phyloP scores from a whole-genome alignment of 352 stramenopile species.

The Phytophthora fragariaefolia region DNA sequence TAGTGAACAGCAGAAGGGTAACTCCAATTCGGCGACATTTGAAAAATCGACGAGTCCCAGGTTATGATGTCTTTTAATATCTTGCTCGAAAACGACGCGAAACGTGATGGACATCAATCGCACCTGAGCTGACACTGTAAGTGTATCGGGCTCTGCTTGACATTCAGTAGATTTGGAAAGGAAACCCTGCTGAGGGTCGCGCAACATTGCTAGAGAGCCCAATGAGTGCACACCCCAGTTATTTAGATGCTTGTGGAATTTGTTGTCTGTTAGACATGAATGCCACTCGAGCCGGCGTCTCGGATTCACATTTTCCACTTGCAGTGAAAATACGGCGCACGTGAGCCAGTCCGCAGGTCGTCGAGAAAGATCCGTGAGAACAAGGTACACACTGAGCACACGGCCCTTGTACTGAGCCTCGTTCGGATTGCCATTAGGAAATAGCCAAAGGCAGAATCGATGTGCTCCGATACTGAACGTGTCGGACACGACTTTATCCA shows the following conservation, averaged over 20 bases:
- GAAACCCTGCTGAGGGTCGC: slow-evolving; percentile 61
- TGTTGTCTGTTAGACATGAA: slow-evolving; percentile 84
- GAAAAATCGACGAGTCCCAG: slow-evolving; percentile 68
- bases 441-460: slow-evolving; percentile 83
- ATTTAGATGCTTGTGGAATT: slow-evolving; percentile 76
- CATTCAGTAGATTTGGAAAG: slow-evolving; percentile 26
- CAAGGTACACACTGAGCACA: slow-evolving; percentile 81
- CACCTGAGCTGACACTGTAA: slow-evolving; percentile 72
- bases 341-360: slow-evolving; percentile 73
- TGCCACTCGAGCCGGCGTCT: slow-evolving; percentile 75
- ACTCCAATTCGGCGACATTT: slow-evolving; percentile 48
- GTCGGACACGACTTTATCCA: slow-evolving; percentile 81
- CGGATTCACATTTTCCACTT: slow-evolving; percentile 59
- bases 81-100: slow-evolving; percentile 64
- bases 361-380: slow-evolving; percentile 72
- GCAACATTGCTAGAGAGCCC: slow-evolving; percentile 59
- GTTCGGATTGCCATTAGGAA: slow-evolving; percentile 83
- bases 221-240: slow-evolving; percentile 88
- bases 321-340: slow-evolving; percentile 79
- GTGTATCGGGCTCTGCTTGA: slow-evolving; percentile 42
- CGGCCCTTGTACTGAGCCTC: slow-evolving; percentile 69
- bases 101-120: slow-evolving; percentile 85
- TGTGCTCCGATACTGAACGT: slow-evolving; percentile 78
- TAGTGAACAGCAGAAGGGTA: slow-evolving; percentile 77
- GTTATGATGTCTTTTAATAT: slow-evolving; percentile 57